Percentiles rank a stretch among this genome's conserved stretches.
These are phyloP conservation scores for Phylloporus sp. DNA, from an alignment of 768 basidiomycete species.

Conservation along the genomic window DNA sequence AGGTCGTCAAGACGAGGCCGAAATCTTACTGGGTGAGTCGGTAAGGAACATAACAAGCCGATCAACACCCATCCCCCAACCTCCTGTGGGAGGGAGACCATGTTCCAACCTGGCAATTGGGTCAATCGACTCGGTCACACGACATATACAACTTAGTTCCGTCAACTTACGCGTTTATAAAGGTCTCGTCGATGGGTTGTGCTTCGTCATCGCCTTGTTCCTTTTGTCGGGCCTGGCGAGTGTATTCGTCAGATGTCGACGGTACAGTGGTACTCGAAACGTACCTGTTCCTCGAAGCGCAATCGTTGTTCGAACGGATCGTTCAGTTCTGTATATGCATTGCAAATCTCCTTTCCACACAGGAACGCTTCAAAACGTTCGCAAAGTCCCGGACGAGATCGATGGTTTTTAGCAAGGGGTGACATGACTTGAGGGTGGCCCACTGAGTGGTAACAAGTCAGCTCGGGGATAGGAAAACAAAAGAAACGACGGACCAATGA, in stretches of 20 bases:
- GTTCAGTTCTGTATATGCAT: conserved; percentile 99
- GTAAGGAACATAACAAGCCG: conserved; percentile 98
- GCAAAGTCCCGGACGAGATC: conserved; percentile 93
- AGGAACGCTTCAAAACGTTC: conserved; percentile 99
- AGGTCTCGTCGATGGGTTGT: conserved; percentile 95
- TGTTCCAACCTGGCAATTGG: conserved; percentile 72
- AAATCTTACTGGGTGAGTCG: conserved; percentile 80
- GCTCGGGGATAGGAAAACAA: neutral
- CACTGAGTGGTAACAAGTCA: conserved; percentile 41
- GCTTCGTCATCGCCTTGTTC: conserved; percentile 97
- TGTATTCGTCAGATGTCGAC: neutral
- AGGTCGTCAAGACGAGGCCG: neutral
- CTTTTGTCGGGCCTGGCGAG: conserved; percentile 74
- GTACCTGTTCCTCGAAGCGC: conserved; percentile 91
- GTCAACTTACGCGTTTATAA: conserved; percentile 79
- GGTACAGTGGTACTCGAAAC: conserved; percentile 1
- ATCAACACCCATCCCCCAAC: conserved; percentile 96
- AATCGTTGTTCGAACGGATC: conserved; percentile 95
- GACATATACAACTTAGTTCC: neutral
- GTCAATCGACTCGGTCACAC: conserved; percentile 1
- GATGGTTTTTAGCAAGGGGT: conserved; percentile 97
- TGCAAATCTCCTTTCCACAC: conserved; percentile 97
- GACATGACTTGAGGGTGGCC: conserved; percentile 99
- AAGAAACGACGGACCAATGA: conserved; percentile 62
- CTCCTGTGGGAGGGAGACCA: conserved; percentile 95